Conservation (phyloP, 306 rosid genomes). For the Pterocarpus macrocarpus region DNA sequence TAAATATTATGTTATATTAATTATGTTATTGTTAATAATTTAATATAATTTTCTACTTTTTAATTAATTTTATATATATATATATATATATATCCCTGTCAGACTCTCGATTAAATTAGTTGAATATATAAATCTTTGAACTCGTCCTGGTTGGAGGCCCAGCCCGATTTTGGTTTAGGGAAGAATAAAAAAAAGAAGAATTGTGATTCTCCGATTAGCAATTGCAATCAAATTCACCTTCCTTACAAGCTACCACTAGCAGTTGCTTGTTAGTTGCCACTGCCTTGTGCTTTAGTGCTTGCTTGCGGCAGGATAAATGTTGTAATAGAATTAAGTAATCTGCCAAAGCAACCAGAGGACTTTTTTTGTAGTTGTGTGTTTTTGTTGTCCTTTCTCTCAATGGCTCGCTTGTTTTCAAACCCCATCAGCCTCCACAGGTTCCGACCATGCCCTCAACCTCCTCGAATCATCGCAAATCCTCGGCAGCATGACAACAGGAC, state of each 20-base stretch:
- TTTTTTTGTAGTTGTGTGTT: background rate
- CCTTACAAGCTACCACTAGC: conserved; percentile 18
- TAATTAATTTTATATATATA: too few relatives aligned
- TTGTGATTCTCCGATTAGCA: too few relatives aligned
- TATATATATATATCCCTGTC: too few relatives aligned
- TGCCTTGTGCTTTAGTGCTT: background rate
- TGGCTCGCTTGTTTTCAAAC: conserved; percentile 78
- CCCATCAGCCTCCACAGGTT: conserved; percentile 69
- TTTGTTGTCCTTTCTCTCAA: conserved; percentile 36
- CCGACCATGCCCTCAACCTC: conserved; percentile 60
- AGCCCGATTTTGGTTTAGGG: too few relatives aligned
- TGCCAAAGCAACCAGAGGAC: background rate
- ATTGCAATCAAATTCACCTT: conserved; percentile 22
- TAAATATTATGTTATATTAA: too few relatives aligned
- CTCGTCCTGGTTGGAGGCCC: too few relatives aligned
- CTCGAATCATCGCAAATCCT: conserved; percentile 38
- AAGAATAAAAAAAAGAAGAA: too few relatives aligned
- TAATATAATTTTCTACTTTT: too few relatives aligned
- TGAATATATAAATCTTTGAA: too few relatives aligned
- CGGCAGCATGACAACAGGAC: conserved; percentile 26
- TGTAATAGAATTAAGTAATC: background rate
- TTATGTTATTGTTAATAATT: too few relatives aligned
- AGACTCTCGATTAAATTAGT: too few relatives aligned
- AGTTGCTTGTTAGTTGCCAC: background rate
- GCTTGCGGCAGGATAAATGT: background rate